These are phyloP conservation scores for Solanum peruvianum DNA, from an alignment of 257 asterid species.

Conservation along the genomic window DNA sequence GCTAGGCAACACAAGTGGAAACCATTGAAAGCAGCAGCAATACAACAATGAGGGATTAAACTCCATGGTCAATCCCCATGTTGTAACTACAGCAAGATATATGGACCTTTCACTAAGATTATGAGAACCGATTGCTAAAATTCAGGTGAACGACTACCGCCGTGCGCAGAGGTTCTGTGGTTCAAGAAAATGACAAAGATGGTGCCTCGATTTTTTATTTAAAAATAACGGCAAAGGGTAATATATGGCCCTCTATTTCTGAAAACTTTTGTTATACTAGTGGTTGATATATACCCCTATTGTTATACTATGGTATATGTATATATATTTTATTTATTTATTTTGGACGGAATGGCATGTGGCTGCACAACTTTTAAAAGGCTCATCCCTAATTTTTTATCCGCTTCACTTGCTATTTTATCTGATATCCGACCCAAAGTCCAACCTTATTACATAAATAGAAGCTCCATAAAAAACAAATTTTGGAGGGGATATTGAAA, in stretches of 20 bases:
- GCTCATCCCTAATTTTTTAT: neutral
- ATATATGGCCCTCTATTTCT: neutral
- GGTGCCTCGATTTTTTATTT: neutral
- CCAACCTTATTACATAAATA: no score
- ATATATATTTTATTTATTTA: no score
- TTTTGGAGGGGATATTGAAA: no score
- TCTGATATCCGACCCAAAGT: neutral
- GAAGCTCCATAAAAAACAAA: no score
- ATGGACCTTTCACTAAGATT: neutral
- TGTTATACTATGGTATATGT: neutral
- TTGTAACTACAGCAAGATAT: neutral
- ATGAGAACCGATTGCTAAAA: neutral
- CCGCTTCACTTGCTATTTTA: neutral
- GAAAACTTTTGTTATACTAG: no score
- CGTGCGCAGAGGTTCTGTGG: neutral
- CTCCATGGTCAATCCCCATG: constrained; percentile 26
- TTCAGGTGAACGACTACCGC: neutral
- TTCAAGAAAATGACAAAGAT: neutral
- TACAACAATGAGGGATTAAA: constrained; percentile 13
- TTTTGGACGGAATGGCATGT: neutral
- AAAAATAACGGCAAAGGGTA: no score
- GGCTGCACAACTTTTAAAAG: neutral
- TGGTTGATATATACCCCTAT: neutral
- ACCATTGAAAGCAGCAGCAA: constrained; percentile 18
- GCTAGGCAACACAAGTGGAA: constrained; percentile 47